Percentiles rank a stretch among this genome's conserved stretches.
phyloP scores from a whole-genome alignment of 352 stramenopile species.

The Phytophthora sp. region DNA sequence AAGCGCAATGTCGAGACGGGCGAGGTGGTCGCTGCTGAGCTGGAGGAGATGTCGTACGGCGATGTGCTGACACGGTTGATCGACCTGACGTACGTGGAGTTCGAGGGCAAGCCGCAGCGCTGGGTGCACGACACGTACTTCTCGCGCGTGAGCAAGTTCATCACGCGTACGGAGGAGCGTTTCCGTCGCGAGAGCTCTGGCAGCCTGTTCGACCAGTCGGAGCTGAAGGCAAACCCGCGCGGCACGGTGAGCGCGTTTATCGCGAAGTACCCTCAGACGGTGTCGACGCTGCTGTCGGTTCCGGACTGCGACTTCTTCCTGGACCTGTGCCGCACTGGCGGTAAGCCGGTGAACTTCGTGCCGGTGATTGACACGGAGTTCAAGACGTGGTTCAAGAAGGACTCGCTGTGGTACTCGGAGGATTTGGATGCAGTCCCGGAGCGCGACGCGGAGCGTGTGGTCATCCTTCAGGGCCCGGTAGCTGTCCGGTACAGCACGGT shows the following conservation, averaged over 20 bases:
- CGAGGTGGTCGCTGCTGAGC: slow-evolving; percentile 45
- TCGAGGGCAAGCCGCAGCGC: slow-evolving; percentile 52
- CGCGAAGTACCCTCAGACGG: slow-evolving; percentile 53
- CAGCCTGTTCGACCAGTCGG: slow-evolving; percentile 47
- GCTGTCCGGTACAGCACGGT: slow-evolving; percentile 82
- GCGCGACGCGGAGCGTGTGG: slow-evolving; percentile 80
- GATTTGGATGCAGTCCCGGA: slow-evolving; percentile 83
- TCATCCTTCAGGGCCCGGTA: slow-evolving; percentile 84
- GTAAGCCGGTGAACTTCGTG: slow-evolving; percentile 90
- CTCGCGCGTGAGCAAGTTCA: slow-evolving; percentile 76
- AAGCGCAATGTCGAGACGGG: slow-evolving; percentile 49
- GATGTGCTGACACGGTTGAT: slow-evolving; percentile 82
- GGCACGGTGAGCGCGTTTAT: slow-evolving; percentile 54
- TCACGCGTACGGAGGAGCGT: slow-evolving; percentile 69
- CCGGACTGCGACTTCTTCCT: slow-evolving; percentile 86
- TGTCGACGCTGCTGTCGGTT: slow-evolving; percentile 69
- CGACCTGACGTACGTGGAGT: slow-evolving; percentile 77
- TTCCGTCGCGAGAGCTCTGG: slow-evolving; percentile 50
- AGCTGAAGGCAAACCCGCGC: slow-evolving; percentile 50
- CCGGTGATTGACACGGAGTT: slow-evolving; percentile 84
- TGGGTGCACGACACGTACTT: slow-evolving; percentile 81
- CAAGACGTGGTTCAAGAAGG: slow-evolving; percentile 90
- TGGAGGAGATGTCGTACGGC: slow-evolving; percentile 89
- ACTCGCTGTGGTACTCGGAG: slow-evolving; percentile 92
- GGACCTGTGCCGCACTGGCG: slow-evolving; percentile 76